These are phyloP conservation scores for Zygosaccharomyces rouxii DNA, from an alignment of 805 yeast genomes.

Conservation along the genomic window DNA sequence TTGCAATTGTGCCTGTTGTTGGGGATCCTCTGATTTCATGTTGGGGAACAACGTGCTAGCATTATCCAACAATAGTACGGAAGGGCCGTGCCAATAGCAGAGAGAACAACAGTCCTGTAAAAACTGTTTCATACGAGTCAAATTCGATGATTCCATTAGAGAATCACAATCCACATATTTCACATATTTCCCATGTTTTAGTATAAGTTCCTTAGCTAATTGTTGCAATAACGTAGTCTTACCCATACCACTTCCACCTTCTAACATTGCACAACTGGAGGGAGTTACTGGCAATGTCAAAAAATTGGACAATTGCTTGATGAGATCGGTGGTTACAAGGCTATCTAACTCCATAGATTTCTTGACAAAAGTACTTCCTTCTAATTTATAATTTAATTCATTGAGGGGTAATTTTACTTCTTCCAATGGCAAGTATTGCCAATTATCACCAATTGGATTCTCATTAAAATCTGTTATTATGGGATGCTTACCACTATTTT, in stretches of 20 bases:
- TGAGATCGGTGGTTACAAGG: conserved; percentile 1
- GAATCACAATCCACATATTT: conserved; percentile 52
- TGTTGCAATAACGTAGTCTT: conserved; percentile 55
- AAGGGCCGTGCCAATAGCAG: conserved; percentile 74
- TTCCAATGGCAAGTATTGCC: conserved; percentile 5
- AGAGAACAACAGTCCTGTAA: conserved; percentile 41
- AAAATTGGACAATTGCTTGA: conserved; percentile 5
- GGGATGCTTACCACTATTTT: conserved; percentile 12
- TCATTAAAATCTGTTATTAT: conserved; percentile 5
- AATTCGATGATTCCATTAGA: conserved; percentile 24
- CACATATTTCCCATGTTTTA: conserved; percentile 38
- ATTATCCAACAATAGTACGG: conserved; percentile 72
- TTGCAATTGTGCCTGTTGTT: conserved; percentile 11
- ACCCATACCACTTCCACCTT: conserved; percentile 81
- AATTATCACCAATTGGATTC: conserved; percentile 1
- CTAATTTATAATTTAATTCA: not conserved
- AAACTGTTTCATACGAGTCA: conserved; percentile 40
- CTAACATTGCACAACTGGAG: conserved; percentile 50
- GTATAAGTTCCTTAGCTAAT: conserved; percentile 37
- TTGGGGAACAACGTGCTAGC: conserved; percentile 62
- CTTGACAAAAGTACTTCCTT: not conserved
- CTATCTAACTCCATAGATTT: not conserved
- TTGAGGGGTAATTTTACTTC: conserved; percentile 4
- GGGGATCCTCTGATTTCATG: conserved; percentile 39
- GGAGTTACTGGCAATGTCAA: conserved; percentile 21